A percentile compares a stretch with the other conserved stretches of the same genome.
These are phyloP conservation scores for Akanthomyces dipterigenus DNA, from an alignment of 2,329 filamentous ascomycete genomes.

Conservation along the genomic window DNA sequence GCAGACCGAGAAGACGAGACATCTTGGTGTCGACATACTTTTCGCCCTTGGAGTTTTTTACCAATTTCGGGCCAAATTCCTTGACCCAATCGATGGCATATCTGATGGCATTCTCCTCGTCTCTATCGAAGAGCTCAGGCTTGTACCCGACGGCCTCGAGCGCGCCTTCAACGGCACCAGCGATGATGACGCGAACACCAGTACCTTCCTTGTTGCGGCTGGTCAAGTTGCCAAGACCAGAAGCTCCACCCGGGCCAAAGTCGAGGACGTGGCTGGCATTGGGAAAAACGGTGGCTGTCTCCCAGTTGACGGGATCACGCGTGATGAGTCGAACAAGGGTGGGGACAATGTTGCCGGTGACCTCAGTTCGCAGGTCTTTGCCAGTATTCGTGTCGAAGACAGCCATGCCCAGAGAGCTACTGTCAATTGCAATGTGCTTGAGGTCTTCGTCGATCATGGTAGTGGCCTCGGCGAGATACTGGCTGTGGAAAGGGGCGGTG, in stretches of 20 bases:
- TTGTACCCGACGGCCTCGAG: slow-evolving; percentile 94
- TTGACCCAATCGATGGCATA: slow-evolving; percentile 97
- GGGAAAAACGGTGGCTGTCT: slow-evolving; percentile 86
- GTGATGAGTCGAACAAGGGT: slow-evolving; percentile 88
- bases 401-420: slow-evolving; percentile 68
- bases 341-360: slow-evolving; percentile 75
- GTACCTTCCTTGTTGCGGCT: slow-evolving; percentile 99
- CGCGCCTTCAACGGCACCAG: slow-evolving; percentile 85
- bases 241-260: slow-evolving; percentile 95
- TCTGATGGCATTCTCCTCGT: slow-evolving; percentile 89
- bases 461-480: slow-evolving; percentile 78
- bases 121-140: slow-evolving; percentile 92
- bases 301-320: slow-evolving; percentile 90
- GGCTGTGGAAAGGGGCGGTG: slow-evolving; percentile 96
- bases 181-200: slow-evolving; percentile 91
- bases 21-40: slow-evolving; percentile 97
- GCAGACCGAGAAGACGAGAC: slow-evolving; percentile 76
- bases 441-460: slow-evolving; percentile 81
- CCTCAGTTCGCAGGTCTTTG: slow-evolving; percentile 67
- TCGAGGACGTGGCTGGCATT: slow-evolving; percentile 90
- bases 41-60: slow-evolving; percentile 81
- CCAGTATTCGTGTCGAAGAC: slow-evolving; percentile 89
- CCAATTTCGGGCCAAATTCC: slow-evolving; percentile 86
- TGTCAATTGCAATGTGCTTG: slow-evolving; percentile 70
- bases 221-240: slow-evolving; percentile 88